Percentiles rank a stretch among this genome's conserved stretches.
These are phyloP conservation scores for Starmera stellimalicola DNA, from an alignment of 1,139 yeast species.

Conservation along the genomic window DNA sequence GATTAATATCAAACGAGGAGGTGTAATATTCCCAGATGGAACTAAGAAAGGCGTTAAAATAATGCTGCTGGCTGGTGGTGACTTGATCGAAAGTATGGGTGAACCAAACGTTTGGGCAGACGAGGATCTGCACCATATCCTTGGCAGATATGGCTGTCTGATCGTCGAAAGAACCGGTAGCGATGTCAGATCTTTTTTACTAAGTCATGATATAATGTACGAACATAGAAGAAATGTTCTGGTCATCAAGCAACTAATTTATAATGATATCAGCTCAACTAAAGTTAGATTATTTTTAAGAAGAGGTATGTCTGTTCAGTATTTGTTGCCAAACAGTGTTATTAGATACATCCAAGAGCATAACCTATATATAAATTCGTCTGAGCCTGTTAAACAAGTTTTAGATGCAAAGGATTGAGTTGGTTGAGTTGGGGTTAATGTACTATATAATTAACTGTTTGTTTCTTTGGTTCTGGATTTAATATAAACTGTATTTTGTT, in stretches of 20 bases:
- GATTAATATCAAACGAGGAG: conserved; percentile 82
- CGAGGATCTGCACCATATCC: conserved; percentile 84
- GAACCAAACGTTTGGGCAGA: conserved; percentile 99
- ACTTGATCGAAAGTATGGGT: conserved; percentile 97
- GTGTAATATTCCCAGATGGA: conserved; percentile 67
- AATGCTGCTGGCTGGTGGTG: conserved; percentile 97
- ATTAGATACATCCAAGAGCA: conserved; percentile 92
- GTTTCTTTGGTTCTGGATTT: too few species aligned
- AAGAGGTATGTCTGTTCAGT: conserved; percentile 95
- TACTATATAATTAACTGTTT: too few species aligned
- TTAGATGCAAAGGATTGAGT: conserved; percentile 18
- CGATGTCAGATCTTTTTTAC: conserved; percentile 84
- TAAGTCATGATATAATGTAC: conserved; percentile 94
- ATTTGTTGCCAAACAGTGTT: conserved; percentile 86
- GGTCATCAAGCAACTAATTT: conserved; percentile 90
- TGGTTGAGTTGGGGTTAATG: too few species aligned
- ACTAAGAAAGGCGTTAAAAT: conserved; percentile 80
- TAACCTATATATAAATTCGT: conserved; percentile 70
- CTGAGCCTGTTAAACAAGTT: conserved; percentile 92
- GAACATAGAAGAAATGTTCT: conserved; percentile 90
- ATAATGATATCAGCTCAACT: conserved; percentile 92
- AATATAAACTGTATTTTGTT: too few species aligned
- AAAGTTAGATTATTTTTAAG: conserved; percentile 86
- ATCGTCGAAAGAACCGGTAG: conserved; percentile 96
- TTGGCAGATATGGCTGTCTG: conserved; percentile 92